Conservation (phyloP, 305 asterid genomes). For the Fraxinus velutina region DNA sequence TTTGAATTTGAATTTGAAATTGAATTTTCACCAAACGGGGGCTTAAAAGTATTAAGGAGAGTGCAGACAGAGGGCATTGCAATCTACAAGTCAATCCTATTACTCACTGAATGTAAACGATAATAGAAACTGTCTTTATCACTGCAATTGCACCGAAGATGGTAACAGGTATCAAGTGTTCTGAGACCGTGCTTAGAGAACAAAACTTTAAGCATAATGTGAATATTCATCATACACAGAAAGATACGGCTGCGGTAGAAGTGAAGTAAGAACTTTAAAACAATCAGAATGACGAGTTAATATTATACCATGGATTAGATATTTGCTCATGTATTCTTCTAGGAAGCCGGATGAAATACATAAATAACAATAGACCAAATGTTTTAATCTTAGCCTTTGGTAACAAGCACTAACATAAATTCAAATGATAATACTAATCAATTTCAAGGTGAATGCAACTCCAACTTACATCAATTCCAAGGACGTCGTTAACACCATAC, state of each 20-base stretch:
- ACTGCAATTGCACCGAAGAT: constrained; percentile 18
- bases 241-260: constrained; percentile 9
- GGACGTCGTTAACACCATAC: constrained; percentile 64
- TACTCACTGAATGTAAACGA: neutral
- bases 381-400: neutral
- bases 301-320: neutral
- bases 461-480: constrained; percentile 68
- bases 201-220: neutral
- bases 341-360: neutral
- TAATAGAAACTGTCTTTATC: neutral
- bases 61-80: neutral
- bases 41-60: neutral
- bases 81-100: neutral
- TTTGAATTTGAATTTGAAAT: neutral
- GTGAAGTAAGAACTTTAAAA: neutral
- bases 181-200: constrained; percentile 11
- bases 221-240: constrained; percentile 18
- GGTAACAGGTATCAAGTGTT: neutral
- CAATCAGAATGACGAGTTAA: neutral
- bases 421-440: constrained; percentile 12
- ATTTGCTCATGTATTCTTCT: constrained; percentile 1
- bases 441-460: neutral
- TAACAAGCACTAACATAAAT: constrained; percentile 3
- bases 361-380: neutral
- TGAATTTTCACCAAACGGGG: neutral